Evolutionary conservation across 208 protist genomes (phyloP).

Genomic region (Trypanosoma cruzi): DNA sequence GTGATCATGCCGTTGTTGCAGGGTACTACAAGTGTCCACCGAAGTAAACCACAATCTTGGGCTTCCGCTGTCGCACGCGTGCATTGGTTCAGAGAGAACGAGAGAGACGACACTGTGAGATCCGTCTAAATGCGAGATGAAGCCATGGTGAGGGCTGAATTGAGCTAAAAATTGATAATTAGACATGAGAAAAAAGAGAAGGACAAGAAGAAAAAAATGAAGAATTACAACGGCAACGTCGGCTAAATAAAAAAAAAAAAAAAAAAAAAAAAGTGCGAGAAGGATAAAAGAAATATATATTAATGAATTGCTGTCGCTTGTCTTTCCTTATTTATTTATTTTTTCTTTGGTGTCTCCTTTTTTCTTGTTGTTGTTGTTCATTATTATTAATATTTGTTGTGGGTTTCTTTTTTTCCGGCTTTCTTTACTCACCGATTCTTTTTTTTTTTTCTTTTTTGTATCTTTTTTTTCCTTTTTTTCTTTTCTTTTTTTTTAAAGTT

Average conservation of each 20-base stretch:
- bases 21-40: conserved; percentile 81
- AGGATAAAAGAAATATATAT: conserved; percentile 8
- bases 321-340: conserved; percentile 17
- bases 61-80: neutral
- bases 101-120: too few species aligned
- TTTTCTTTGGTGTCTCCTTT: conserved; percentile 12
- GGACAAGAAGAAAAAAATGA: conserved; percentile 5
- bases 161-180: neutral
- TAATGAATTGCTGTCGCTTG: neutral
- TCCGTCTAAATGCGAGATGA: conserved; percentile 6
- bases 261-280: neutral
- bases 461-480: too few species aligned
- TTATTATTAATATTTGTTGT: conserved; percentile 3
- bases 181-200: conserved; percentile 3
- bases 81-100: neutral
- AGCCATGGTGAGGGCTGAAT: neutral
- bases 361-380: conserved; percentile 1
- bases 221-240: too few species aligned
- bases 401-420: conserved; percentile 2
- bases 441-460: conserved; percentile 11
- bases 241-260: neutral
- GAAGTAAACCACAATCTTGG: conserved; percentile 29
- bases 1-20: conserved; percentile 98
- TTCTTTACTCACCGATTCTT: neutral
- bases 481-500: too few species aligned